phyloP scores from a whole-genome alignment of 1,139 yeast species.

The Meyerozyma carpophila region DNA sequence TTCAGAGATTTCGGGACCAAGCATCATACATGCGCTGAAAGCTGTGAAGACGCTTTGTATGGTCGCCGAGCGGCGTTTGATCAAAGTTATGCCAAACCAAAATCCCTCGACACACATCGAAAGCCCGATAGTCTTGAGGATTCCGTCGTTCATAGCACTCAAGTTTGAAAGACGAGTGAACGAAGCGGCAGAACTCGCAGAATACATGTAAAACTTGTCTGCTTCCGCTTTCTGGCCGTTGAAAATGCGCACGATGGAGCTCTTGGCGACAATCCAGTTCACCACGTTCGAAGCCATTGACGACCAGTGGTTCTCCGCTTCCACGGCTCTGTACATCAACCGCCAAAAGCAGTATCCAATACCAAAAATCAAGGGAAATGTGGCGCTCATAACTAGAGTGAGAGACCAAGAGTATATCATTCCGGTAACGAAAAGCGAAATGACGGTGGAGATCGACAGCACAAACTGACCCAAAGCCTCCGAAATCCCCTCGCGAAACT shows the following conservation, averaged over 20 bases:
- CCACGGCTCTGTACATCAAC: constrained; percentile 44
- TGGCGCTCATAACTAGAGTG: constrained; percentile 67
- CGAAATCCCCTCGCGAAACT: constrained; percentile 63
- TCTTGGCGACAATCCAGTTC: constrained; percentile 65
- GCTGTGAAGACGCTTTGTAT: constrained; percentile 73
- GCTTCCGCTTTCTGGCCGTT: constrained; percentile 54
- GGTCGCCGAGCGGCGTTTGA: constrained; percentile 41
- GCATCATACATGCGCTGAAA: constrained; percentile 70
- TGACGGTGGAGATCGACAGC: constrained; percentile 46
- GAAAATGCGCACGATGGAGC: constrained; percentile 55
- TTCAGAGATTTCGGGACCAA: constrained; percentile 54
- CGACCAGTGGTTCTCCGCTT: constrained; percentile 52
- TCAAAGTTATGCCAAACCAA: constrained; percentile 78
- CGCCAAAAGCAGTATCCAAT: constrained; percentile 49
- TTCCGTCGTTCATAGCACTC: constrained; percentile 53
- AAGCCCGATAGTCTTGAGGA: constrained; percentile 52
- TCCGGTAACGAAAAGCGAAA: constrained; percentile 61
- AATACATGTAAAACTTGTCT: constrained; percentile 32
- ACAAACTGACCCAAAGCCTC: constrained; percentile 58
- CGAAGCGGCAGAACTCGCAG: constrained; percentile 40
- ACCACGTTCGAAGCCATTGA: constrained; percentile 55
- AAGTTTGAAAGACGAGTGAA: constrained; percentile 45
- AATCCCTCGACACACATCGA: constrained; percentile 87
- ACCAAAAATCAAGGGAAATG: constrained; percentile 60
- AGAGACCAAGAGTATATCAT: constrained; percentile 79